Conservation (phyloP, 192 early-diverging fungal genomes). For the Coemansia sp. region DNA sequence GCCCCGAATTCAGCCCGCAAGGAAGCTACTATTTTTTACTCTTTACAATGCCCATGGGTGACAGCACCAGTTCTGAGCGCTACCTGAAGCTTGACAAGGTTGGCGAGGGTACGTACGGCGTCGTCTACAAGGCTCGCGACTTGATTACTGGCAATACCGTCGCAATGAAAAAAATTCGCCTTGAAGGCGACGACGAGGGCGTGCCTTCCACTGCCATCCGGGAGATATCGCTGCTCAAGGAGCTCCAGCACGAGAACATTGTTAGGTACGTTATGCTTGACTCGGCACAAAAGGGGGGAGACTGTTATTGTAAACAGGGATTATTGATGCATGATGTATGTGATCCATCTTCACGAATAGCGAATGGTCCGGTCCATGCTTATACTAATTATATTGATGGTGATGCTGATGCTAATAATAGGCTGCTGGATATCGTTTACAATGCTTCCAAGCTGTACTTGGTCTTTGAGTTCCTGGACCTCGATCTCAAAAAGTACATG, state of each 20-base stretch:
- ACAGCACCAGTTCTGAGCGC: conserved; percentile 39
- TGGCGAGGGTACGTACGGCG: conserved; percentile 85
- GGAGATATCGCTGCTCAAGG: conserved; percentile 87
- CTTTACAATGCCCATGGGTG: conserved; percentile 32
- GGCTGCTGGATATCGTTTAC: conserved; percentile 89
- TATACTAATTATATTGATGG: no score
- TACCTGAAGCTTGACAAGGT: conserved; percentile 80
- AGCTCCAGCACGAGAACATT: conserved; percentile 84
- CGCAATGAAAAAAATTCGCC: conserved; percentile 76
- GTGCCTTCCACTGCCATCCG: conserved; percentile 86
- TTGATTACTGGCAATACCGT: conserved; percentile 61
- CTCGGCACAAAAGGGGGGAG: no score
- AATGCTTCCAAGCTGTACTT: conserved; percentile 87
- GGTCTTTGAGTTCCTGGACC: conserved; percentile 95
- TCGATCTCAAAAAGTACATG: conserved; percentile 89
- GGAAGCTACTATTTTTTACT: neutral
- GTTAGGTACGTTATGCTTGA: conserved; percentile 67
- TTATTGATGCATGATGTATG: no score
- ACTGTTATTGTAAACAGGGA: conserved; percentile 3
- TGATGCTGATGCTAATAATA: no score
- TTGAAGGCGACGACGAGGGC: conserved; percentile 69
- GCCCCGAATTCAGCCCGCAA: neutral
- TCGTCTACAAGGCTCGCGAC: conserved; percentile 77
- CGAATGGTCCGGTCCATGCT: no score
- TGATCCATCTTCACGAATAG: no score